Percentiles rank a stretch among this genome's conserved stretches.
Conservation (phyloP, 108 stramenopile species). For the Stephanodiscus triporus region DNA sequence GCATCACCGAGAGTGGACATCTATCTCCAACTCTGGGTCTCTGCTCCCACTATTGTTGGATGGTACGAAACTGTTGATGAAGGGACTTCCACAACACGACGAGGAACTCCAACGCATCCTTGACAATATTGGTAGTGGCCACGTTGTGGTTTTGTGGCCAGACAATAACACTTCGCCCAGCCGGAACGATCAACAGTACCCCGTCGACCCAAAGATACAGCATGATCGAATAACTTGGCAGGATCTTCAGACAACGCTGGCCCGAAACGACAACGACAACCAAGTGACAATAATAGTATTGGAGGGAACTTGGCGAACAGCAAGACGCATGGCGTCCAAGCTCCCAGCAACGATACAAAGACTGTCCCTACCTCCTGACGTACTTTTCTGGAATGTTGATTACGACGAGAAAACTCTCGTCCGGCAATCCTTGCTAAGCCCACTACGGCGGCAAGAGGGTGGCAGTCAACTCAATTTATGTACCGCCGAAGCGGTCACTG, state of each 20-base stretch:
- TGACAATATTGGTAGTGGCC: constrained; percentile 1
- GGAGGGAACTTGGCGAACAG: constrained; percentile 60
- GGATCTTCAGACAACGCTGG: background rate
- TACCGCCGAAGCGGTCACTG: constrained; percentile 40
- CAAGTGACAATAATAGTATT: constrained; percentile 32
- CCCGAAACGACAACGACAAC: constrained; percentile 1
- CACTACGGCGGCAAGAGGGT: constrained; percentile 47
- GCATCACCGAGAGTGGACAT: constrained; percentile 61
- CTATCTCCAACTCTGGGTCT: constrained; percentile 55
- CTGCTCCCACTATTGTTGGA: constrained; percentile 48
- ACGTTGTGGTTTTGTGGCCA: constrained; percentile 54
- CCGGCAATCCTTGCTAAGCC: constrained; percentile 36
- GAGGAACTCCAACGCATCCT: constrained; percentile 23
- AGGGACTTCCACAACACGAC: constrained; percentile 54
- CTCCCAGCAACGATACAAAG: constrained; percentile 44
- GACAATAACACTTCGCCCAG: constrained; percentile 21
- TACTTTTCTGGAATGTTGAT: constrained; percentile 9
- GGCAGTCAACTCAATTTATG: constrained; percentile 22
- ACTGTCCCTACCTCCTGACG: constrained; percentile 18
- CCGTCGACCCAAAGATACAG: background rate
- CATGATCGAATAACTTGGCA: constrained; percentile 3
- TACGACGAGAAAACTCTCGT: constrained; percentile 5
- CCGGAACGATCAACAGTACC: background rate
- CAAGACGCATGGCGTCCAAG: constrained; percentile 55
- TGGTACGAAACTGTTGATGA: constrained; percentile 53